These are phyloP conservation scores for Magnolia sinica DNA, from an alignment of 164 flowering plant species.

Conservation along the genomic window DNA sequence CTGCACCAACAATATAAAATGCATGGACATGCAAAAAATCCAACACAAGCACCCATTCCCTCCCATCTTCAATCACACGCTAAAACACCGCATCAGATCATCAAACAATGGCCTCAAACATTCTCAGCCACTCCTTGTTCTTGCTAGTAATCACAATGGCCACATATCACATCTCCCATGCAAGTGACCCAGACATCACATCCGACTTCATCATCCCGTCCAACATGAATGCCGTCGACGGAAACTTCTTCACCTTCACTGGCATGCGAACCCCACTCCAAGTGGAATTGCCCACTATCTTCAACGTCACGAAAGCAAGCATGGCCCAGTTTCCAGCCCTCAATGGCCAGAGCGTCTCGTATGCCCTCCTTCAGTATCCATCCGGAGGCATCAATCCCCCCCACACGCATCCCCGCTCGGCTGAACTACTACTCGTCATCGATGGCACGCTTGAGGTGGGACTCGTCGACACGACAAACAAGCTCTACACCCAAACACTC, in stretches of 20 bases:
- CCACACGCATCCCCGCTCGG: conserved; percentile 35
- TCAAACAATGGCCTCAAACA: conserved; percentile 6
- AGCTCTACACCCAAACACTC: conserved; percentile 26
- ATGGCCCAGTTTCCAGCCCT: conserved; percentile 30
- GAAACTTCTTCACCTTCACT: conserved; percentile 28
- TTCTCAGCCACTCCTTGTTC: conserved; percentile 8
- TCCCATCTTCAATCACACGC: background rate
- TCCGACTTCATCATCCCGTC: conserved; percentile 21
- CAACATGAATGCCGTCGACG: conserved; percentile 11
- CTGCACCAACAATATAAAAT: background rate
- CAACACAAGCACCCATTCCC: background rate
- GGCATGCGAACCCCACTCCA: conserved; percentile 17
- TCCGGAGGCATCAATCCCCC: conserved; percentile 22
- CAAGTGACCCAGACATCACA: conserved; percentile 27
- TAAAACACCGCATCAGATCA: background rate
- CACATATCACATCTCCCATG: background rate
- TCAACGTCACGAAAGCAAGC: conserved; percentile 29
- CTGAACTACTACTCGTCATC: conserved; percentile 29
- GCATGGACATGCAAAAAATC: background rate
- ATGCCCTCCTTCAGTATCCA: conserved; percentile 25
- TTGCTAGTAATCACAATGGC: conserved; percentile 6
- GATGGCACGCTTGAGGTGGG: conserved; percentile 25
- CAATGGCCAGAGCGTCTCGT: conserved; percentile 33
- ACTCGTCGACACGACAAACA: conserved; percentile 23
- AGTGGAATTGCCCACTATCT: conserved; percentile 3